Evolutionary conservation across 495 filamentous ascomycete species (phyloP).

Genomic region (Tuber borchii): DNA sequence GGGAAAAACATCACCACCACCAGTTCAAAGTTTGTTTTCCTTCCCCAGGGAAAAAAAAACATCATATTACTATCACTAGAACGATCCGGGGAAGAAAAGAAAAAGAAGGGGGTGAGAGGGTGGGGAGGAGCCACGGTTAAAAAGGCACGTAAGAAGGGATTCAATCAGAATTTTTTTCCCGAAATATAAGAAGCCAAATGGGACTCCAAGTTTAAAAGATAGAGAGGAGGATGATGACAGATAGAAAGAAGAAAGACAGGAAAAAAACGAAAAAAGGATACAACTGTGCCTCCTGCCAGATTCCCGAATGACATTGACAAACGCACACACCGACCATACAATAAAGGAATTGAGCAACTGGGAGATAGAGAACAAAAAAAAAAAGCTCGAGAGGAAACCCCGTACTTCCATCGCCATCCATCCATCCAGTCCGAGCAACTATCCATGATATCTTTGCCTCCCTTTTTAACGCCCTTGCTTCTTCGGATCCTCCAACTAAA

Average conservation of each 20-base stretch:
- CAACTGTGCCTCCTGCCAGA: not conserved
- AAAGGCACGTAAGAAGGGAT: not conserved
- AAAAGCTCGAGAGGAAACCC: not conserved
- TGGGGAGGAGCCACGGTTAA: not conserved
- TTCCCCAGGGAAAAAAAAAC: not conserved
- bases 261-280: not conserved
- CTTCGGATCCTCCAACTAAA: not conserved
- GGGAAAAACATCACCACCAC: not conserved
- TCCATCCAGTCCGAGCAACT: not conserved
- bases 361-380: not conserved
- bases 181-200: not conserved
- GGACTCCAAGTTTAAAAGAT: not conserved
- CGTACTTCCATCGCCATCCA: not conserved
- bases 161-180: not conserved
- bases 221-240: not conserved
- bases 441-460: not conserved
- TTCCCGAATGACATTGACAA: constrained; percentile 3
- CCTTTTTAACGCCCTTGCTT: not conserved
- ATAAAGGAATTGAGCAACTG: constrained; percentile 1
- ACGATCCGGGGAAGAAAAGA: not conserved
- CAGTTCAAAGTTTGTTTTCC: not conserved
- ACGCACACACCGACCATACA: constrained; percentile 1
- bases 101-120: not conserved
- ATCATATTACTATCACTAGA: constrained; percentile 2
- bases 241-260: not conserved